phyloP scores from a whole-genome alignment of 129 eudicot species.

The Ambrosia artemisiifolia region DNA sequence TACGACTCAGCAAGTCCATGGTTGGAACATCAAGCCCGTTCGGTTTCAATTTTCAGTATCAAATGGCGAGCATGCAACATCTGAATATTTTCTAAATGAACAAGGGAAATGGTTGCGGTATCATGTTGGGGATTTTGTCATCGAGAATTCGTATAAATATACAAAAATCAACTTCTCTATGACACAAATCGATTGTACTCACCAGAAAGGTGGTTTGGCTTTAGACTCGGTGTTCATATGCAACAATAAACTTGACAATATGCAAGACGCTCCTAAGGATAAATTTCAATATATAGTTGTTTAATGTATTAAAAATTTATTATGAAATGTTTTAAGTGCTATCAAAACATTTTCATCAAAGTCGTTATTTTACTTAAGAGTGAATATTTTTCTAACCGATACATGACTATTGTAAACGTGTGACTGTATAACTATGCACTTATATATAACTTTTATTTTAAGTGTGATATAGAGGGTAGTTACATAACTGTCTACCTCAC shows the following conservation, averaged over 20 bases:
- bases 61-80: constrained; percentile 33
- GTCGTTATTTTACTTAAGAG: too few species aligned
- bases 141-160: constrained; percentile 32
- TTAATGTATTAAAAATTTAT: too few species aligned
- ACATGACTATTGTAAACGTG: too few species aligned
- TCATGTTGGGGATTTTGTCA: constrained; percentile 71
- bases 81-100: constrained; percentile 40
- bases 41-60: constrained; percentile 52
- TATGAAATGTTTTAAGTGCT: too few species aligned
- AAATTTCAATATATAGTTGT: too few species aligned
- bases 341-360: too few species aligned
- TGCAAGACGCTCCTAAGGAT: too few species aligned
- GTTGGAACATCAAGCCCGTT: constrained; percentile 73
- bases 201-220: constrained; percentile 77
- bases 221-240: constrained; percentile 61
- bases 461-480: too few species aligned
- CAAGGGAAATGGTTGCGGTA: constrained; percentile 48
- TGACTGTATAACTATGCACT: too few species aligned
- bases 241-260: constrained; percentile 21
- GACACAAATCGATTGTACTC: constrained; percentile 87
- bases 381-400: too few species aligned
- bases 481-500: too few species aligned
- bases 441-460: too few species aligned
- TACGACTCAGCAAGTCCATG: constrained; percentile 45
- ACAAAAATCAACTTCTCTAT: constrained; percentile 60